These are phyloP conservation scores for Zoysia matrella DNA, from an alignment of 202 grass and related monocot genomes.

Conservation along the genomic window DNA sequence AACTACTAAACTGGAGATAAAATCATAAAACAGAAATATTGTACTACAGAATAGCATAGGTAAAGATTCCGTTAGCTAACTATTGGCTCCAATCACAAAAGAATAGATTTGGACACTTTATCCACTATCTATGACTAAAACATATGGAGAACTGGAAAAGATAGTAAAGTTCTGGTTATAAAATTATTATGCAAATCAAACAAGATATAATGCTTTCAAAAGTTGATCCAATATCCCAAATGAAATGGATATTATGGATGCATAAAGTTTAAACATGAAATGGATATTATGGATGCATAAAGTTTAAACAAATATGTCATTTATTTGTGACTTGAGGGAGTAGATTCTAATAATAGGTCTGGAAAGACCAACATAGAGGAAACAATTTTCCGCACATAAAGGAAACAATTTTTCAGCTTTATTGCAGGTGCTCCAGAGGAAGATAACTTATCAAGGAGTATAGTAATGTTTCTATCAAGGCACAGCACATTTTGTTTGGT, in stretches of 20 bases:
- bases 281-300: neutral
- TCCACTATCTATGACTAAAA: too few relatives aligned
- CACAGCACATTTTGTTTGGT: constrained; percentile 1
- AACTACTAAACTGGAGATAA: neutral
- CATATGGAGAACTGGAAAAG: neutral
- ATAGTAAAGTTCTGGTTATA: neutral
- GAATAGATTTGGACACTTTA: too few relatives aligned
- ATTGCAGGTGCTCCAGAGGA: constrained; percentile 3
- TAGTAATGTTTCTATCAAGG: neutral
- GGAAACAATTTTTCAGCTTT: neutral
- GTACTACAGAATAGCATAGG: neutral
- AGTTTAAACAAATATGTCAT: neutral
- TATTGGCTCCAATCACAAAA: neutral
- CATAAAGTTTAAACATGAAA: neutral
- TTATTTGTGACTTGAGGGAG: neutral
- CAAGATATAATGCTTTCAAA: neutral
- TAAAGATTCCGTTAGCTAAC: neutral
- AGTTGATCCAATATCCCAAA: neutral
- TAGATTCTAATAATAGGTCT: neutral
- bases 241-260: neutral
- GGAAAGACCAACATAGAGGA: constrained; percentile 2
- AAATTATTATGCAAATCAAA: neutral
- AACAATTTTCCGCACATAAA: neutral
- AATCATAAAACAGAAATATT: neutral
- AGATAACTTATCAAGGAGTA: neutral